Conservation (phyloP, 2,329 filamentous ascomycete genomes). For the Herpotrichia juniperi region DNA sequence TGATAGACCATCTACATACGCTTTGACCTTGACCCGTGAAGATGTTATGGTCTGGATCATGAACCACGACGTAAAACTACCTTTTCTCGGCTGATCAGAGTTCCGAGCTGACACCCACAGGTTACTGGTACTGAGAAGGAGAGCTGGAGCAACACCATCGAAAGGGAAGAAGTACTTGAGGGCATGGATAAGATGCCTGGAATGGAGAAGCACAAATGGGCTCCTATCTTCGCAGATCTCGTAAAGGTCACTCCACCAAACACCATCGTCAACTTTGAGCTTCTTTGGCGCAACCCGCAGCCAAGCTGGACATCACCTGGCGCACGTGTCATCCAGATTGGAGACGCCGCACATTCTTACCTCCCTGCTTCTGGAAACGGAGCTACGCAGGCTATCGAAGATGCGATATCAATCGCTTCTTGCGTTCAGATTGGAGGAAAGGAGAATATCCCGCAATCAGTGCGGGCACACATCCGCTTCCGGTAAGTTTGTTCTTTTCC, state of each 20-base stretch:
- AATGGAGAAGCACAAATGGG: slow-evolving; percentile 50
- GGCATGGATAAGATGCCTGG: slow-evolving; percentile 54
- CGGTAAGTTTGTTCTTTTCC: slow-evolving; percentile 32
- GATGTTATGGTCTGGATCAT: slow-evolving; percentile 59
- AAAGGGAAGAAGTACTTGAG: slow-evolving; percentile 52
- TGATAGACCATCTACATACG: slow-evolving; percentile 48
- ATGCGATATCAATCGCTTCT: slow-evolving; percentile 52
- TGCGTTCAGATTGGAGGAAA: slow-evolving; percentile 54
- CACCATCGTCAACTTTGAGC: slow-evolving; percentile 57
- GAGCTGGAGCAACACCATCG: slow-evolving; percentile 55
- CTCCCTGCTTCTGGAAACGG: slow-evolving; percentile 54
- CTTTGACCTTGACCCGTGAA: slow-evolving; percentile 51
- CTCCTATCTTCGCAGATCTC: slow-evolving; percentile 53
- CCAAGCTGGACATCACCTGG: slow-evolving; percentile 52
- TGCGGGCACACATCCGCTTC: slow-evolving; percentile 50
- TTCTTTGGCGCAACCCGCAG: slow-evolving; percentile 56
- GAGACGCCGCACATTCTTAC: slow-evolving; percentile 54
- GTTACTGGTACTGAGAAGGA: slow-evolving; percentile 53
- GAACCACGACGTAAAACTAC: slow-evolving; percentile 52
- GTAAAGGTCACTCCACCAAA: slow-evolving; percentile 52
- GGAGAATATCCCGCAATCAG: slow-evolving; percentile 44
- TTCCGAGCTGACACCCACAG: slow-evolving; percentile 27
- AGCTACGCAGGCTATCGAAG: slow-evolving; percentile 56
- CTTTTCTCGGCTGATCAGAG: neutral
- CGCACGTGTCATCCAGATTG: slow-evolving; percentile 52